Evolutionary conservation across 148 eudicot species (phyloP).

Genomic region (Nyssa sinensis): DNA sequence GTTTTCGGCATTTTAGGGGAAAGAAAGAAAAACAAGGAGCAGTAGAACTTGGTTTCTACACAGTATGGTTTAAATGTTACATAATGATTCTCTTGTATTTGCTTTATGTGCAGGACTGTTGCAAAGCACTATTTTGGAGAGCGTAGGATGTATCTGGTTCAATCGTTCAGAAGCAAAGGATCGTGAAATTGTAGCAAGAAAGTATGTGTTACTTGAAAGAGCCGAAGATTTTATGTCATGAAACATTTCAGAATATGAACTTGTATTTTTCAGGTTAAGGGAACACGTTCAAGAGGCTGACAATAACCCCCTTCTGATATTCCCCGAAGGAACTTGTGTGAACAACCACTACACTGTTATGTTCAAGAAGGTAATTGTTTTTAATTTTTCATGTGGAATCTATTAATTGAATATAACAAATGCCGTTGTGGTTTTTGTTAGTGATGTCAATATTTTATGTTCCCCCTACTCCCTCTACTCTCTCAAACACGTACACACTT

Average conservation of each 20-base stretch:
- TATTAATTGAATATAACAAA: not conserved
- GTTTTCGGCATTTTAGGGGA: too few species aligned
- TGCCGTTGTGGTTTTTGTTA: not conserved
- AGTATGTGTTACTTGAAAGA: conserved; percentile 60
- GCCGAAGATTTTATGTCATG: not conserved
- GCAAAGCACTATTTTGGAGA: conserved; percentile 95
- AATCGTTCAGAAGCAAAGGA: conserved; percentile 91
- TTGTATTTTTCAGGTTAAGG: conserved; percentile 66
- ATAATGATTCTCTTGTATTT: conserved; percentile 9
- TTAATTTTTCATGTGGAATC: not conserved
- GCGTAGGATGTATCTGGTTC: conserved; percentile 99
- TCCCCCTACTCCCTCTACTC: not conserved
- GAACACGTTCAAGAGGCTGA: conserved; percentile 91
- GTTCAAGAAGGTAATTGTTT: conserved; percentile 63
- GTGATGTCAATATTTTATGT: not conserved
- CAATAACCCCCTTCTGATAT: conserved; percentile 93
- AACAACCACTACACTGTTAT: conserved; percentile 93
- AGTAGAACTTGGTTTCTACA: not conserved
- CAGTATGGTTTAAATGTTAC: not conserved
- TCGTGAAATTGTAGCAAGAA: conserved; percentile 81
- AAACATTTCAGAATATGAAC: conserved; percentile 5
- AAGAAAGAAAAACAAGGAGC: not conserved
- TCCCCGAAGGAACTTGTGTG: conserved; percentile 99
- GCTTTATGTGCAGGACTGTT: conserved; percentile 57
- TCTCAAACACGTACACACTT: not conserved